Evolutionary conservation across 495 filamentous ascomycete genomes (phyloP), one percentile per base, ranked within the genome.

Genomic region (Tetracladium marchalianum): DNA sequence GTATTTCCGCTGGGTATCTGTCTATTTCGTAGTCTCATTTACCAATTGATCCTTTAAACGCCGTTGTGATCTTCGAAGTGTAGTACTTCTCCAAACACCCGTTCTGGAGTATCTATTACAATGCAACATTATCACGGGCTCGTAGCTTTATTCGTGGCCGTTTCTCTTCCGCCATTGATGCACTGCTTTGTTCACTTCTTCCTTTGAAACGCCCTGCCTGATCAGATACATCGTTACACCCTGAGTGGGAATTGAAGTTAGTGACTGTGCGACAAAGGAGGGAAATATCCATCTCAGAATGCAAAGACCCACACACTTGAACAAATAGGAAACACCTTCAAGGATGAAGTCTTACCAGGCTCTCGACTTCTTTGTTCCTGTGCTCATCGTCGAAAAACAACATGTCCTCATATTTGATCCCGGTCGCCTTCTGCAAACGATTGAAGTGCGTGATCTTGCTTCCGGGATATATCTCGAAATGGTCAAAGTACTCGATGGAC

Each of bases 361-460:
- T 80, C 67, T 90, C 85, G 0, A 95, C 90, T 62, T 94, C 86
- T 33, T 72, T 66, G 61, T 98, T 98, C 49, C 90, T 68, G 38
- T 72, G 65, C 75, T 98, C 90, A 52, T 98, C 90, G 54, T 98
- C 90, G 57, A 96, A 98, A 55, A 98, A 98, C 49, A 98, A 58
- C 86, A 96, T 95, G 38, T 96, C 85, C 36, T 78, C 72, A 57
- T 80, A 94, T 39, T 65, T 64, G 13, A 86, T 58, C 39, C 79
- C 77, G 18, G 80, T 85, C 17, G 74, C 64, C 63, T 82, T 76
- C 2, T 82, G 69, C 43, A 98, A 67, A 11, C 70, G 66, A 53
- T 77, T 66, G 52, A 98, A 93, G 63, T 98, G 92, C 59, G 78
- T 74, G 13, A 82, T 80, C 74, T 98, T 98, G 49, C 71, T 84